Evolutionary conservation across 352 stramenopile species (phyloP), one percentile per base, ranked within the genome.

Genomic region (Peronospora belbahrii): DNA sequence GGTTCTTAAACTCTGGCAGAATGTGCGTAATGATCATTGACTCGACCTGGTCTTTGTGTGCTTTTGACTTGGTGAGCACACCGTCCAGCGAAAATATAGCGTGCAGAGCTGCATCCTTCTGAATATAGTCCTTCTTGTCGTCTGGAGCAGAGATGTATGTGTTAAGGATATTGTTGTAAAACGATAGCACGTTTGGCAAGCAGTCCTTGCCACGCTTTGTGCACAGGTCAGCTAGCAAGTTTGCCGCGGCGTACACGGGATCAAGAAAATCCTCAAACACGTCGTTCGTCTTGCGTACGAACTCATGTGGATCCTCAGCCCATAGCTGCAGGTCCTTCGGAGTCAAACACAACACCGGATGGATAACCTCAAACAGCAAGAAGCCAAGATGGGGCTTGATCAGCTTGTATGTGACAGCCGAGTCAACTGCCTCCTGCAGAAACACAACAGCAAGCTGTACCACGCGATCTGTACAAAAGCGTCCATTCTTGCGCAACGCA

Each of bases 361-460:
- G 97, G 41, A 97, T 93, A 6, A 98, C 95, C 54, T 98, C 88
- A 51, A 98, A 98, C 20, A 99, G 65, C 32, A 99, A 52, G 65
- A 98, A 98, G 45, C 95, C 86, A 27, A 98, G 69, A 65, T 99
- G 94, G 20, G 96, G 96, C 66, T 98, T 98, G 23, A 99, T 77
- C 4, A 98, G 63, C 68, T 98, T 98, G 84, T 98, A 99, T 1
- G 94, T 97, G 2, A 94, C 74, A 2, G 89, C 91, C 52, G 97
- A 87, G 60, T 99, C 95, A 13, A 97, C 84, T 9, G 90, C 89
- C 39, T 97, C 72, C 54, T 96, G 82, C 15, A 98, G 45, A 69
- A 97, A 98, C 22, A 93, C 95, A 18, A 96, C 61, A 33, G 88
- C 94, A 15, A 97, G 74, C 67, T 98, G 93, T 24, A 98, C 74